A percentile compares a stretch with the other conserved stretches of the same genome.
Evolutionary conservation across 2,329 filamentous ascomycete species (phyloP).

Genomic region (Colletotrichum nymphaeae): DNA sequence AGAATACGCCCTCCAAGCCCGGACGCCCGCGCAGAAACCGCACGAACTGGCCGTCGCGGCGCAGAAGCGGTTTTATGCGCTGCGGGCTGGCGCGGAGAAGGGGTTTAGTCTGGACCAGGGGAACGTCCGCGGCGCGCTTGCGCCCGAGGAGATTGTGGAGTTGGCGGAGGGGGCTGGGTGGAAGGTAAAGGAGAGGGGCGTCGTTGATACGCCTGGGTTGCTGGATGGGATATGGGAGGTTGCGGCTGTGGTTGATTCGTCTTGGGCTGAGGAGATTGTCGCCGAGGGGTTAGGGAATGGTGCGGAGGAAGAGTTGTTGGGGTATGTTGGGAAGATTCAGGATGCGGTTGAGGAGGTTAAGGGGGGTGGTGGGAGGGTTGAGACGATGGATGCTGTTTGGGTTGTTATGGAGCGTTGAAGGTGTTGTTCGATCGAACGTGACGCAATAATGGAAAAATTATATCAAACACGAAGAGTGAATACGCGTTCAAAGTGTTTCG

Average conservation of each 20-base stretch:
- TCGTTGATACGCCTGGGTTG: slow-evolving; percentile 24
- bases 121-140: slow-evolving; percentile 30
- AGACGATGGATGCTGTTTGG: slow-evolving; percentile 30
- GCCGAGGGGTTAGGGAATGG: slow-evolving; percentile 1
- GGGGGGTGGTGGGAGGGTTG: slow-evolving; percentile 1
- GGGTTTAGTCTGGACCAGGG: slow-evolving; percentile 2
- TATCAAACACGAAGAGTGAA: too few relatives aligned
- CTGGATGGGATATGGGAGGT: slow-evolving; percentile 33
- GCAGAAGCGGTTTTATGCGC: slow-evolving; percentile 10
- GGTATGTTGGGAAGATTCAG: neutral
- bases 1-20: slow-evolving; percentile 16
- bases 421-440: too few relatives aligned
- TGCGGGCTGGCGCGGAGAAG: neutral
- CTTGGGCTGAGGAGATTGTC: slow-evolving; percentile 11
- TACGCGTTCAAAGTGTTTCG: neutral
- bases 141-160: slow-evolving; percentile 11
- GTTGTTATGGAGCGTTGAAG: slow-evolving; percentile 21
- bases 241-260: slow-evolving; percentile 15
- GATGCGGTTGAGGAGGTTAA: slow-evolving; percentile 2
- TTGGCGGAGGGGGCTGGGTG: slow-evolving; percentile 24
- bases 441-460: too few relatives aligned
- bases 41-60: slow-evolving; percentile 29
- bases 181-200: slow-evolving; percentile 12
- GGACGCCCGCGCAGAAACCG: slow-evolving; percentile 9
- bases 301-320: slow-evolving; percentile 27